Base-by-base conservation (phyloP, 2,329 filamentous ascomycete species). In the Trichoderma oligosporum region DNA sequence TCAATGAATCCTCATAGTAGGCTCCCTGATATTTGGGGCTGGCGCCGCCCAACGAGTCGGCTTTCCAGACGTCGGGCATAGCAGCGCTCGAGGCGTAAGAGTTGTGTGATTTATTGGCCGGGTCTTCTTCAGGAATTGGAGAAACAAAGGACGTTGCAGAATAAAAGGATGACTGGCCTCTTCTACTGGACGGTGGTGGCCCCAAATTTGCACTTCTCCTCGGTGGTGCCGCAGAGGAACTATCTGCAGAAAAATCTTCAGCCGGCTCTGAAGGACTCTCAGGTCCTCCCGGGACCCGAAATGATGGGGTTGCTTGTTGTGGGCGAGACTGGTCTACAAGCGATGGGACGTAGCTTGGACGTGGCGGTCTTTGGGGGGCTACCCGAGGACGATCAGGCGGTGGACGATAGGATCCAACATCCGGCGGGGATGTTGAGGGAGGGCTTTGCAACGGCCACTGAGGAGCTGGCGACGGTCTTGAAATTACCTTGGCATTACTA, bases 1-100 rank as follows among this genome's bases (percentile, higher is more conserved):
- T 72, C 42, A 78, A 74, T 2, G 72, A 69, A 31, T 81, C 79
- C 47, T 81, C 79, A 60, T 78, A 79, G 61, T 77, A 77, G 11
- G 73, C 73, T n/a, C 79, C 78, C 66, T 79, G 72, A 64, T 75
- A 64, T 3, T 31, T 31, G 53, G 78, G 70, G 68, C 76, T 81
- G 29, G 67, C 67, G 11, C n/a, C n/a, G n/a, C 69, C 68, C 0
- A 79, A 80, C 11, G 57, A 60, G 7, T 72, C 68, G 4, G 77
- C 80, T 4, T 77, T 82, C 82, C 86, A 91, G 63, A 77, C 84
- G 18, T 84, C 82, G 1, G 88, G 87, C 68, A 91, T 88, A 0
- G 82, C 87, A 33, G 84, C 82, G 63, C 87, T 91, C 2, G 88
- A 91, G 20, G 83, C 87, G 65, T 83, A 86, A 0, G 88, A 90